phyloP scores from a whole-genome alignment of 2,329 filamentous ascomycete genomes.

The Xylariomycetidae sp. region DNA sequence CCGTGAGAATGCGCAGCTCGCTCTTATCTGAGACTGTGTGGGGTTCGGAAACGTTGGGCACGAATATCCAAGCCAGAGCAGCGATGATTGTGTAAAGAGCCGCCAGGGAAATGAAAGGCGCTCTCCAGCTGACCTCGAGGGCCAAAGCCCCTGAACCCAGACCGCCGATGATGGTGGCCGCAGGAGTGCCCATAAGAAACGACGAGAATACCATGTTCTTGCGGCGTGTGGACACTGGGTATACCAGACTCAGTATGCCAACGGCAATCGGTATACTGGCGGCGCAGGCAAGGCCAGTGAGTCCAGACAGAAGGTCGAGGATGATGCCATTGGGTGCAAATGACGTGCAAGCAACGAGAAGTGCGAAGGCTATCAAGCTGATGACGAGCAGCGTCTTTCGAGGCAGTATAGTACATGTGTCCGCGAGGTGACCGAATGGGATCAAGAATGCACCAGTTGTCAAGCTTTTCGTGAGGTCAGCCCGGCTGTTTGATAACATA shows the following conservation, averaged over 20 bases:
- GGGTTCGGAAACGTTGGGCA: conserved; percentile 22
- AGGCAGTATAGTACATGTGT: conserved; percentile 20
- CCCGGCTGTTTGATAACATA: background rate
- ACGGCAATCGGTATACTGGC: conserved; percentile 27
- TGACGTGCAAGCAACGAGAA: conserved; percentile 22
- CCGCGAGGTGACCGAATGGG: conserved; percentile 26
- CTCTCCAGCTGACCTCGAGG: conserved; percentile 23
- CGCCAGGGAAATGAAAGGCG: conserved; percentile 25
- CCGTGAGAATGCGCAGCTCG: conserved; percentile 12
- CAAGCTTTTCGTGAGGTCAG: conserved; percentile 11
- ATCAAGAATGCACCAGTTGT: conserved; percentile 26
- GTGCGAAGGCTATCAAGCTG: conserved; percentile 22
- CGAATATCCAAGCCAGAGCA: conserved; percentile 20
- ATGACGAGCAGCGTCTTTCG: conserved; percentile 25
- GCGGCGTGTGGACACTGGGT: conserved; percentile 24
- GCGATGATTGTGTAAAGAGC: conserved; percentile 21
- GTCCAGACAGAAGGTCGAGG: conserved; percentile 24
- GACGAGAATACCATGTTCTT: conserved; percentile 28
- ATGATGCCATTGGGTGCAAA: conserved; percentile 22
- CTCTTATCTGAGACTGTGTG: conserved; percentile 10
- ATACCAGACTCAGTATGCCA: conserved; percentile 25
- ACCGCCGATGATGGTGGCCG: conserved; percentile 27
- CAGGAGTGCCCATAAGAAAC: conserved; percentile 28
- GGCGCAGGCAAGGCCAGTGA: conserved; percentile 27
- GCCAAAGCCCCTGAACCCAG: conserved; percentile 27